Percentiles rank a stretch among this genome's conserved stretches.
Conservation (phyloP, 2,329 filamentous ascomycete genomes). For the Trichophyton verrucosum region DNA sequence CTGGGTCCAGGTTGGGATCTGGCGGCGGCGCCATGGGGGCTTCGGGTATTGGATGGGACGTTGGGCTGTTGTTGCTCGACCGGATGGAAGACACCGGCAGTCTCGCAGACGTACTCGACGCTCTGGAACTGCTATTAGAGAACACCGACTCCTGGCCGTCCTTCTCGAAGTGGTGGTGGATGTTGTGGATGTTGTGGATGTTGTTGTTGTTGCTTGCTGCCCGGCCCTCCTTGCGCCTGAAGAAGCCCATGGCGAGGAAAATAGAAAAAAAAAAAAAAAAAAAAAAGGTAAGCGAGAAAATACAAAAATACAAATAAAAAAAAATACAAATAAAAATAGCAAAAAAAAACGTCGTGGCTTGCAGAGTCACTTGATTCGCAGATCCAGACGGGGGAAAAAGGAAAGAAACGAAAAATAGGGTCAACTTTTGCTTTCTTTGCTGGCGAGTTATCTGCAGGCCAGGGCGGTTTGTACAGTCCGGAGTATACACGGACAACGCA, state of each 20-base stretch:
- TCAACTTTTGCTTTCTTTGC: too few relatives aligned
- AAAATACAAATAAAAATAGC: too few relatives aligned
- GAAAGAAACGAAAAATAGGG: too few relatives aligned
- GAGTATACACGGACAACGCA: not conserved
- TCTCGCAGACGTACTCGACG: slow-evolving; percentile 37
- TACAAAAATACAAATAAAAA: not conserved
- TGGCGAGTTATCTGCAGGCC: not conserved
- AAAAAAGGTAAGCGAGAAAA: not conserved
- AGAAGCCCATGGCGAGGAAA: slow-evolving; percentile 26
- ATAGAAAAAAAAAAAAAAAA: not conserved
- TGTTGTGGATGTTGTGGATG: too few relatives aligned
- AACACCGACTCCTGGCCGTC: slow-evolving; percentile 30
- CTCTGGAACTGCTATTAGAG: slow-evolving; percentile 32
- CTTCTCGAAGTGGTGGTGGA: slow-evolving; percentile 16
- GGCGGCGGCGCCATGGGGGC: slow-evolving; percentile 72
- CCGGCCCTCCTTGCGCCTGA: slow-evolving; percentile 37
- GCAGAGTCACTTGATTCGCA: not conserved
- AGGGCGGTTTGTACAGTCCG: not conserved
- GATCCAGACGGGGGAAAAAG: too few relatives aligned
- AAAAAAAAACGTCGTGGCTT: not conserved
- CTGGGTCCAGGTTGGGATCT: slow-evolving; percentile 77
- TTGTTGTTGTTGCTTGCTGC: slow-evolving; percentile 9
- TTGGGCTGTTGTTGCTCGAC: slow-evolving; percentile 32
- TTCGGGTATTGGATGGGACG: slow-evolving; percentile 47
- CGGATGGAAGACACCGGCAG: slow-evolving; percentile 31